Conservation (phyloP, 257 asterid species). For the Solanum ahanhuiri region DNA sequence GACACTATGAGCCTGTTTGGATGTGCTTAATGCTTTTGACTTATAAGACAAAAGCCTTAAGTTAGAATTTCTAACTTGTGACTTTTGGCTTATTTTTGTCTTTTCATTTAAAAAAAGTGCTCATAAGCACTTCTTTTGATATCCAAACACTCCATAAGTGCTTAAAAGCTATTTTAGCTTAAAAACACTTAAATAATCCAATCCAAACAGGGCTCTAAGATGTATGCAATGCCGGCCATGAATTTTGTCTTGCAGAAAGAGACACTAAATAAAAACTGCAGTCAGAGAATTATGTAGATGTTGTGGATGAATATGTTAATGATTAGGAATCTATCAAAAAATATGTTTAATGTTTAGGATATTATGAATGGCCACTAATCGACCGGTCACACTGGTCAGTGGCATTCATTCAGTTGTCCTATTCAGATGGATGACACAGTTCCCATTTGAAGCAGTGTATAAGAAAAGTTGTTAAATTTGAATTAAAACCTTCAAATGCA, state of each 20-base stretch:
- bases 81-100: not conserved
- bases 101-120: not conserved
- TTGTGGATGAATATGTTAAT: not conserved
- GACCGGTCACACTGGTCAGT: not conserved
- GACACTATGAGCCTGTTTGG: not conserved
- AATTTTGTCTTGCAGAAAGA: not conserved
- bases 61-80: not conserved
- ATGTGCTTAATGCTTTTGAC: not conserved
- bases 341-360: not conserved
- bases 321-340: not conserved
- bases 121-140: not conserved
- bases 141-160: not conserved
- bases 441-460: not conserved
- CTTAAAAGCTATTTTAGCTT: not conserved
- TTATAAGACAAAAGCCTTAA: not conserved
- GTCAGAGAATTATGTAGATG: not conserved
- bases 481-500: not conserved
- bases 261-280: not conserved
- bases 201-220: not conserved
- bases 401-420: not conserved
- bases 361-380: not conserved
- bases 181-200: not conserved
- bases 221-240: not conserved
- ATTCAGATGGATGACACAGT: not conserved
- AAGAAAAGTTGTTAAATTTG: not conserved